Base-by-base conservation (phyloP, 306 rosid species). In the Castanospermum australe region DNA sequence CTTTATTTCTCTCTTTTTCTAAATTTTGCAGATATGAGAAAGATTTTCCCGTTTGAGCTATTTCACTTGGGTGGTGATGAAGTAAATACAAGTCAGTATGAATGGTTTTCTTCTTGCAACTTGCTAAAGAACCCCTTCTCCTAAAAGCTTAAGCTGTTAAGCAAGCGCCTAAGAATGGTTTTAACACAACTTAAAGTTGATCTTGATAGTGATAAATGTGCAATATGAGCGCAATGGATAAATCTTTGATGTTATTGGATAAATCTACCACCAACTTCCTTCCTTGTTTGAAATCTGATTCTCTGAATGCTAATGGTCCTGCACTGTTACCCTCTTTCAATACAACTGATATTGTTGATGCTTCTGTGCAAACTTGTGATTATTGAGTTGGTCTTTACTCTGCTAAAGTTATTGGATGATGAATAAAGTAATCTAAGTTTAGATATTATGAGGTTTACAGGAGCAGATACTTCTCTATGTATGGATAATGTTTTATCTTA, bases 51-150 rank as follows among this genome's bases (percentile, higher is more conserved):
- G 56, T 96, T 96, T 33, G 98, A 93, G 89, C 92, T 96, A 52
- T 91, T 96, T 88, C 99, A 96, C 91, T 87, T 96, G 90, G 99
- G 99, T 38, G 99, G 99, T 63, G 99, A 96, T 86, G 99, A 96
- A 77, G 99, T 96, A 78, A 72, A 96, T 88, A 93, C 99, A 84
- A 84, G 99, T 95, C 59, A 82, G 98, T 87, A 65, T 54, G 25
- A 78, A 28, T 51, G 55, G 42, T 77, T 68, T 79, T 56, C 57
- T 73, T 83, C 45, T 76, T 75, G 75, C 62, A 77, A 67, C 75
- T 60, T 64, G 38, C 60, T 36, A 50, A 77, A 65, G 24, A 77
- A 38, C 41, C 45, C 50, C 52, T 71, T 65, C 72, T 56, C 39
- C 72, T 64, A 42, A 56, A 71, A 80, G 51, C 62, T 73, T 35